Conservation (phyloP, 495 filamentous ascomycete species). For the Haplographium delicatum region DNA sequence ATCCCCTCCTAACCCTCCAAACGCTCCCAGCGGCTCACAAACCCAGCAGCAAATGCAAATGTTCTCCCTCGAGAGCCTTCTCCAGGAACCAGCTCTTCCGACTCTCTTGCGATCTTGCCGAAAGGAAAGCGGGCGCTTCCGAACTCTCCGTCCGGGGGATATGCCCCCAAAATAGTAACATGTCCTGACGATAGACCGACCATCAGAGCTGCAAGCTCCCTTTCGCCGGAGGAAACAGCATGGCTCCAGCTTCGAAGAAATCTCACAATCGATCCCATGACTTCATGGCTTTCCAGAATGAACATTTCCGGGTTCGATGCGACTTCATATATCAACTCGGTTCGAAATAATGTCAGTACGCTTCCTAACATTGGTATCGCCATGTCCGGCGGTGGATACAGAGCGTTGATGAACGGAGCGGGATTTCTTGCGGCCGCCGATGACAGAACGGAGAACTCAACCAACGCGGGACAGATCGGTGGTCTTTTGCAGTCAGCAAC, state of each 20-base stretch:
- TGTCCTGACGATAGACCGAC: constrained; percentile 46
- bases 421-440: constrained; percentile 85
- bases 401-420: constrained; percentile 85
- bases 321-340: constrained; percentile 55
- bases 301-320: constrained; percentile 76
- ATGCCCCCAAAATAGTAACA: constrained; percentile 46
- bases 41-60: constrained; percentile 12
- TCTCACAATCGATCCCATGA: constrained; percentile 30
- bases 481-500: constrained; percentile 81
- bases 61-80: constrained; percentile 20
- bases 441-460: constrained; percentile 62
- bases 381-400: constrained; percentile 69
- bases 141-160: constrained; percentile 49
- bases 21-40: no score
- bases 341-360: constrained; percentile 47
- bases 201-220: constrained; percentile 43
- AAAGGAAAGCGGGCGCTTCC: constrained; percentile 29
- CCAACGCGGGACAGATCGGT: constrained; percentile 64
- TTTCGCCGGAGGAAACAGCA: constrained; percentile 62
- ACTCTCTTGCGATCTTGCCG: constrained; percentile 7
- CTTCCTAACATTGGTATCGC: constrained; percentile 63
- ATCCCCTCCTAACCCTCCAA: neutral
- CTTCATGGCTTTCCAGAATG: constrained; percentile 59
- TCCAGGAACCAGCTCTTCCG: constrained; percentile 12
- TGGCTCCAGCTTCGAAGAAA: constrained; percentile 56